A percentile compares a stretch with the other conserved stretches of the same genome.
Conservation (phyloP, 768 basidiomycete genomes). For the Leccinellum luteum region DNA sequence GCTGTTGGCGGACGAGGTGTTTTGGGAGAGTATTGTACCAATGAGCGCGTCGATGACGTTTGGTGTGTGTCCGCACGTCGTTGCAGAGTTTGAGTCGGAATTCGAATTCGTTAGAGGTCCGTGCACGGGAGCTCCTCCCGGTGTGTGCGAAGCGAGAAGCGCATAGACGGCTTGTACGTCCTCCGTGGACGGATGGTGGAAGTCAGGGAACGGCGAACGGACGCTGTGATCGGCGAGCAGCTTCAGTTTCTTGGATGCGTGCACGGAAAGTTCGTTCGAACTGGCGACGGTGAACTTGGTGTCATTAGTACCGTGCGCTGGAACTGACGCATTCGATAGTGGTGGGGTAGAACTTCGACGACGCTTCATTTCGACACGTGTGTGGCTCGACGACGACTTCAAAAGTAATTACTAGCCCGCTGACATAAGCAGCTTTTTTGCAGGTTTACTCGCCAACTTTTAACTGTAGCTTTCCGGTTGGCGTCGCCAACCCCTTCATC, state of each 20-base stretch:
- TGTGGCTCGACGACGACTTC: no score
- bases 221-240: neutral
- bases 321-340: neutral
- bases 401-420: no score
- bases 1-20: constrained; percentile 54
- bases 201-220: constrained; percentile 10
- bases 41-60: constrained; percentile 61
- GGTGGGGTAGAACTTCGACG: neutral
- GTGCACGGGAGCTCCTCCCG: constrained; percentile 28
- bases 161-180: constrained; percentile 16
- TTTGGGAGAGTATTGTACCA: constrained; percentile 59
- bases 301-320: neutral
- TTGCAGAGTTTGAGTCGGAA: constrained; percentile 33
- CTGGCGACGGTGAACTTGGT: neutral
- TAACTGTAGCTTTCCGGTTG: no score
- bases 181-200: constrained; percentile 40
- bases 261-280: neutral
- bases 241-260: neutral
- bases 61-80: constrained; percentile 45
- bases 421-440: no score
- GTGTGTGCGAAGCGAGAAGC: constrained; percentile 40
- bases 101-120: constrained; percentile 11
- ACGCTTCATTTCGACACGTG: neutral
- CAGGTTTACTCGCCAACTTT: no score
- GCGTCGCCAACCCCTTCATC: no score